Percentiles rank a stretch among this genome's conserved stretches.
Conservation (phyloP, 371 early-diverging fungal species). For the Dinochytrium kinnereticum region DNA sequence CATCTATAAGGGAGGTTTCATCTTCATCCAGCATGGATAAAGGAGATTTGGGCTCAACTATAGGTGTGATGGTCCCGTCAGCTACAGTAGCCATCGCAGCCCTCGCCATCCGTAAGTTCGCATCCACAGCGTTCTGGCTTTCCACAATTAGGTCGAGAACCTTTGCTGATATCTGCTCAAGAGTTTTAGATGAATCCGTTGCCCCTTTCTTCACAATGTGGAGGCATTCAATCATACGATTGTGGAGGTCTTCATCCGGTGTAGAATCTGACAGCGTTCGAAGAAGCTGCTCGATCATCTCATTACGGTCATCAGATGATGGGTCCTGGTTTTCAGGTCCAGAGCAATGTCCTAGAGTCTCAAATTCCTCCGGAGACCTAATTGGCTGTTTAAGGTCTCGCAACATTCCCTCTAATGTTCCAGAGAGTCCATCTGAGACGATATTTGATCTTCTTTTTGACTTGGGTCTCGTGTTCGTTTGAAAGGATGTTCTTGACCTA, state of each 20-base stretch:
- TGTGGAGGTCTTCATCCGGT: neutral
- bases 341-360: neutral
- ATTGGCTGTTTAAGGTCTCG: neutral
- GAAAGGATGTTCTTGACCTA: too few species aligned
- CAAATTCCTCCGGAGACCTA: neutral
- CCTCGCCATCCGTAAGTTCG: neutral
- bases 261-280: slow-evolving; percentile 1
- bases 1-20: too few species aligned
- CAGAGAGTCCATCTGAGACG: neutral
- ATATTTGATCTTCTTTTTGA: neutral
- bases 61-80: neutral
- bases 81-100: neutral
- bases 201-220: neutral
- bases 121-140: neutral
- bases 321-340: neutral
- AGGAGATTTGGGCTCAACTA: neutral
- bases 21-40: neutral
- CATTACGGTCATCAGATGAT: neutral
- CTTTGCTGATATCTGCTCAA: neutral
- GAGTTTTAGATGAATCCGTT: neutral
- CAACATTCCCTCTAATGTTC: neutral
- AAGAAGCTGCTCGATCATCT: slow-evolving; percentile 11
- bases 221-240: neutral
- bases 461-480: too few species aligned
- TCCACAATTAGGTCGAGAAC: neutral